phyloP scores from a whole-genome alignment of 1,284 basidiomycete species.

The Ceratorhiza oryzae-sativae region DNA sequence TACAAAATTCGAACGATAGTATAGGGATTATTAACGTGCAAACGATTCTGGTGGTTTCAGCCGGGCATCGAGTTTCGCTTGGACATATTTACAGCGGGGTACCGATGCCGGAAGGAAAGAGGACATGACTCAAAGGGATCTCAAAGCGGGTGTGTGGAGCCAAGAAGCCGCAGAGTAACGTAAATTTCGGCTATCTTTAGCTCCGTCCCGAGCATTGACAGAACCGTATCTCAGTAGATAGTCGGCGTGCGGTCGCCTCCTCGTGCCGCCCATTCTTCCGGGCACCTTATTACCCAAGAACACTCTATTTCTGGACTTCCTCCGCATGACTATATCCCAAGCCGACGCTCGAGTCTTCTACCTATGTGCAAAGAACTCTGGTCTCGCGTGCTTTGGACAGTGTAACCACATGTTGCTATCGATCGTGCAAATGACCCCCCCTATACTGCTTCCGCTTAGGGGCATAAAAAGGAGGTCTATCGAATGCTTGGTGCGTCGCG shows the following conservation, averaged over 20 bases:
- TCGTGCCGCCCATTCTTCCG: background rate
- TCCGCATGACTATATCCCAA: constrained; percentile 14
- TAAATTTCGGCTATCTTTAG: too few species aligned
- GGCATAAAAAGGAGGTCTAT: background rate
- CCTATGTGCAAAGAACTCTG: background rate
- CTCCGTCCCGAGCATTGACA: too few species aligned
- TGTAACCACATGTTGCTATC: background rate
- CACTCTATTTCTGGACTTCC: constrained; percentile 5
- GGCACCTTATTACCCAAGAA: background rate
- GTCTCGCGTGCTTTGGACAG: background rate
- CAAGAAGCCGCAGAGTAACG: too few species aligned
- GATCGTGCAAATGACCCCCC: background rate
- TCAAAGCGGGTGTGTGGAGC: too few species aligned
- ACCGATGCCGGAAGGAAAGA: too few species aligned
- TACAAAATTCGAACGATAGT: too few species aligned
- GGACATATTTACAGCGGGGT: too few species aligned
- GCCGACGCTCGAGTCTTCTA: background rate
- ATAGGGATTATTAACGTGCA: too few species aligned
- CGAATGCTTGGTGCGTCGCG: background rate
- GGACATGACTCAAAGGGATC: too few species aligned
- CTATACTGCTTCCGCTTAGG: constrained; percentile 14
- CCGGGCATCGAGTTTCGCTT: too few species aligned
- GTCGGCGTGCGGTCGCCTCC: background rate
- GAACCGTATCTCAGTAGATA: too few species aligned
- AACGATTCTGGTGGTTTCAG: too few species aligned